These are phyloP conservation scores for Sphagnum contortum DNA, from an alignment of 225 moss, liverwort and hornwort species.

Conservation along the genomic window DNA sequence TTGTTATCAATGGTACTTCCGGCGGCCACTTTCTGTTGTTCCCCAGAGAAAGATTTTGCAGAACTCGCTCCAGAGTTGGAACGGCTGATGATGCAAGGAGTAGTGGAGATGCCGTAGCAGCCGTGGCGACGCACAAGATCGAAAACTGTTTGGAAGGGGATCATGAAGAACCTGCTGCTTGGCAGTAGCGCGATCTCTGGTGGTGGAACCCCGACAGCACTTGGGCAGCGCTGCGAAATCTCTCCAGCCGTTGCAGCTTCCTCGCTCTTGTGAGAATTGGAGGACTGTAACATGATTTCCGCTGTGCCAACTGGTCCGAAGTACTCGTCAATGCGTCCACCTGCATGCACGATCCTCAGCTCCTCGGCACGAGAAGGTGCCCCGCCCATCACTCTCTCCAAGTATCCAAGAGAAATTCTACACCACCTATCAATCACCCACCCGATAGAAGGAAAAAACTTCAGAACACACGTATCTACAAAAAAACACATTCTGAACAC, in stretches of 20 bases:
- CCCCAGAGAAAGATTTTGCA: too few species aligned
- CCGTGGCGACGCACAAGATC: conserved; percentile 4
- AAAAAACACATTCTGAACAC: too few species aligned
- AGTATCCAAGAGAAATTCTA: too few species aligned
- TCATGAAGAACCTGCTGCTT: conserved; percentile 15
- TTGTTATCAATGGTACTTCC: too few species aligned
- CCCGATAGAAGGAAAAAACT: too few species aligned
- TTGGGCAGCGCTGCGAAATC: background rate
- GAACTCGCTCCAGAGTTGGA: background rate
- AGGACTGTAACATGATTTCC: conserved; percentile 9
- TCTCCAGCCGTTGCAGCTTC: too few species aligned
- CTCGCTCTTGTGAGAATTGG: too few species aligned
- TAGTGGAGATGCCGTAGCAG: conserved; percentile 8
- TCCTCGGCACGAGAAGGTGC: background rate
- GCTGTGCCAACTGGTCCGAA: conserved; percentile 1
- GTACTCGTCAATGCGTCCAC: conserved; percentile 8
- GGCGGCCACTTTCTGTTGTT: too few species aligned
- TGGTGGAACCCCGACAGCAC: background rate
- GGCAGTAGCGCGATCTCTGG: conserved; percentile 18
- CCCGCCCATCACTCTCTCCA: background rate
- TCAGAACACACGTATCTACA: too few species aligned
- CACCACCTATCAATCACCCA: too few species aligned
- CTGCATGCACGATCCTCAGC: conserved; percentile 12
- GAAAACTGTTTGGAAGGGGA: conserved; percentile 15
- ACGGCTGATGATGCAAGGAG: background rate